Evolutionary conservation across 805 yeast genomes (phyloP).

Genomic region (Zygotorulaspora danielsina): DNA sequence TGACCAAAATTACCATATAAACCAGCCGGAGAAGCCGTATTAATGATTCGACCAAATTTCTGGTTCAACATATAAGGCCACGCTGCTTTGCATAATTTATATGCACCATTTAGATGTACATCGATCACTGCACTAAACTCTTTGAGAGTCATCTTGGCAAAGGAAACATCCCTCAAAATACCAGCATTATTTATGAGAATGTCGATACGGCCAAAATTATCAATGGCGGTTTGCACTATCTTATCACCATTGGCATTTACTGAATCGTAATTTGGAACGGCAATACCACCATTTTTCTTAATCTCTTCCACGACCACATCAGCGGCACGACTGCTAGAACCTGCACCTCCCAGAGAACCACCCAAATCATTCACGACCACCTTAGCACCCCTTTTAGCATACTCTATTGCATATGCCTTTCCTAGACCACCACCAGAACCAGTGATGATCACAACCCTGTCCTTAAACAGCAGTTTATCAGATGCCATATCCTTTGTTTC

Average conservation of each 20-base stretch:
- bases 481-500: constrained; percentile 10
- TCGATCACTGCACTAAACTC: constrained; percentile 76
- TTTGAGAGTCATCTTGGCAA: constrained; percentile 78
- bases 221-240: constrained; percentile 80
- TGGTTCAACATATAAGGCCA: constrained; percentile 88
- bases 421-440: constrained; percentile 99
- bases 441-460: constrained; percentile 86
- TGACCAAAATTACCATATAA: constrained; percentile 96
- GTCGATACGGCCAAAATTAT: constrained; percentile 84
- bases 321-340: constrained; percentile 69
- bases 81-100: constrained; percentile 77
- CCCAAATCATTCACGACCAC: constrained; percentile 95
- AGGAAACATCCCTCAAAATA: constrained; percentile 79
- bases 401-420: constrained; percentile 77
- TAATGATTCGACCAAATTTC: constrained; percentile 80
- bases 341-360: constrained; percentile 72
- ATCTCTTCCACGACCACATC: constrained; percentile 88
- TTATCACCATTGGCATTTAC: constrained; percentile 77
- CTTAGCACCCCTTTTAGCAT: constrained; percentile 86
- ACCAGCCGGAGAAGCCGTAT: constrained; percentile 98
- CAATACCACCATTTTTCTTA: constrained; percentile 64
- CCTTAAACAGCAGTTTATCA: constrained; percentile 51
- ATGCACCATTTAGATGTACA: constrained; percentile 90
- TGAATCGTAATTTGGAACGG: constrained; percentile 92
- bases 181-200: constrained; percentile 93